Percentiles rank a stretch among this genome's conserved stretches.
Conservation (phyloP, 1,284 basidiomycete species). For the Trichosporon sp. region DNA sequence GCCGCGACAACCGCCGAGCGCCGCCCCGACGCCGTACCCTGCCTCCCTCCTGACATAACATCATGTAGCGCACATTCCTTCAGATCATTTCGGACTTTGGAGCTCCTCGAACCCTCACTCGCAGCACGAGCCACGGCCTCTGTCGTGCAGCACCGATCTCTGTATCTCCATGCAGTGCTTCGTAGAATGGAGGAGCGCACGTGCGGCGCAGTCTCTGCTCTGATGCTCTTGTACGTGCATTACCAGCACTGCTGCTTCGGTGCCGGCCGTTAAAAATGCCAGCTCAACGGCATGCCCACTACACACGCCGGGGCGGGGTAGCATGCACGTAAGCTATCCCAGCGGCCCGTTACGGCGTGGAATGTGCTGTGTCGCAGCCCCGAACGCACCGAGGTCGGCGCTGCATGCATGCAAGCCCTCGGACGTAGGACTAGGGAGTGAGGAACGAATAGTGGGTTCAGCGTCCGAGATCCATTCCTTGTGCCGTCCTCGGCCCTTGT, state of each 20-base stretch:
- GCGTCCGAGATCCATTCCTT: background rate
- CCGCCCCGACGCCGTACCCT: background rate
- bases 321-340: background rate
- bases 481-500: background rate
- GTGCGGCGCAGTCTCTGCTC: background rate
- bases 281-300: background rate
- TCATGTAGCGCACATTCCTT: background rate
- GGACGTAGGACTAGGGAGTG: background rate
- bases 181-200: too few species aligned
- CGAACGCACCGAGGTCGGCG: background rate
- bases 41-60: background rate
- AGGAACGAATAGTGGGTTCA: slow-evolving; percentile 3
- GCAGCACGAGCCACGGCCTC: too few species aligned
- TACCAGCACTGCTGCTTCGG: too few species aligned
- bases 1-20: background rate
- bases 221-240: background rate
- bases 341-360: background rate
- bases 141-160: too few species aligned
- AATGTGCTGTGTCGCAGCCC: background rate
- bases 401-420: background rate
- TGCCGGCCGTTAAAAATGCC: background rate
- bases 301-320: background rate
- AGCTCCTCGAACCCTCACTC: background rate
- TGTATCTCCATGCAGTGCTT: too few species aligned
- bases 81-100: background rate